These are phyloP conservation scores for Sugiyamaella smithiae DNA, from an alignment of 805 yeast species.

Conservation along the genomic window DNA sequence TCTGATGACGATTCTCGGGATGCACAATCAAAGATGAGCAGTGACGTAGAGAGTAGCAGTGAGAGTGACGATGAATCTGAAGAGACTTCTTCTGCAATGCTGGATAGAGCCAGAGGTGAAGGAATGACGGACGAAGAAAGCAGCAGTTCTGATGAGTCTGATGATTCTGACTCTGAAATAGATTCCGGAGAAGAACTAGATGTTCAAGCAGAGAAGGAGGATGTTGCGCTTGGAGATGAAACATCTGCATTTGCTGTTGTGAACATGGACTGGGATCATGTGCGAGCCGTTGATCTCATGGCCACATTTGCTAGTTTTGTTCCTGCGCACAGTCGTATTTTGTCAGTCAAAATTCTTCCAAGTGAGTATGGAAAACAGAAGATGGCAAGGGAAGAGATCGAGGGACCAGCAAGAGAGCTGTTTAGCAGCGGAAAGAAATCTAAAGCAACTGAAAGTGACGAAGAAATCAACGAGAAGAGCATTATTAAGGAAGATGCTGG, in stretches of 20 bases:
- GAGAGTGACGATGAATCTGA: conserved; percentile 25
- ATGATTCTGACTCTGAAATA: conserved; percentile 16
- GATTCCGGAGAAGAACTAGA: conserved; percentile 23
- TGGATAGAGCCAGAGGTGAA: conserved; percentile 39
- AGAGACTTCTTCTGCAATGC: conserved; percentile 15
- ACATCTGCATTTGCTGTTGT: conserved; percentile 82
- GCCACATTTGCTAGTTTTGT: conserved; percentile 85
- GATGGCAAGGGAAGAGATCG: conserved; percentile 82
- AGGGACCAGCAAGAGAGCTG: conserved; percentile 89
- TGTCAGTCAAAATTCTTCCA: conserved; percentile 59
- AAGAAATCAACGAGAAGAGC: conserved; percentile 63
- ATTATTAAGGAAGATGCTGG: conserved; percentile 79
- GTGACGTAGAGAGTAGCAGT: neutral
- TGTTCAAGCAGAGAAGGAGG: conserved; percentile 37
- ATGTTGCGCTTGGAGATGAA: conserved; percentile 87
- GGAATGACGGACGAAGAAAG: conserved; percentile 29
- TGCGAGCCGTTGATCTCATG: conserved; percentile 81
- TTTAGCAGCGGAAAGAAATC: conserved; percentile 47
- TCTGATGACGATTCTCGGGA: conserved; percentile 26
- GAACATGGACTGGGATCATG: conserved; percentile 95
- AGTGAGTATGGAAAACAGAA: conserved; percentile 92
- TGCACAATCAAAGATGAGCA: conserved; percentile 25
- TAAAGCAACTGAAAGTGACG: conserved; percentile 27
- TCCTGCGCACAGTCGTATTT: conserved; percentile 68
- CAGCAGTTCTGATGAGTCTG: conserved; percentile 15